Evolutionary conservation across 495 filamentous ascomycete species (phyloP).

Genomic region (Hapsidospora chrysogenum): DNA sequence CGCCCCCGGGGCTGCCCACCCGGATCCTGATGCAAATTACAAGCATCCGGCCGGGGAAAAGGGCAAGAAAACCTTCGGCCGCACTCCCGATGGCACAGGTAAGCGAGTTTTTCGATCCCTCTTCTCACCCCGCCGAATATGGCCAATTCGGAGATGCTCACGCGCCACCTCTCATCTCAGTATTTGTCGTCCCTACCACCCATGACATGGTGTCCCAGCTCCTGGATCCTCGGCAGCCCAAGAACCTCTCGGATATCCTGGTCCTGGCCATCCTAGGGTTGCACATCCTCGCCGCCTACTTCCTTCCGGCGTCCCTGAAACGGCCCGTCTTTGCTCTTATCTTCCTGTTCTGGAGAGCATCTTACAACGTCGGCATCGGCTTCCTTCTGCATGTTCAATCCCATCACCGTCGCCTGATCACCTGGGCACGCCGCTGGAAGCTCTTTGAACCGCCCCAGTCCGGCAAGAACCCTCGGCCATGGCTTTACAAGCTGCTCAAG

Average conservation of each 20-base stretch:
- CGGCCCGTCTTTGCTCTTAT: conserved; percentile 60
- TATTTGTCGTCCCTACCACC: conserved; percentile 89
- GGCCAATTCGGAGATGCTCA: background rate
- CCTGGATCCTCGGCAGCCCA: conserved; percentile 84
- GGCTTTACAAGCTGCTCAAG: conserved; percentile 68
- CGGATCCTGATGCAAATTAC: background rate
- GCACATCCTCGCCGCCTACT: conserved; percentile 55
- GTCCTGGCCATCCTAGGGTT: conserved; percentile 67
- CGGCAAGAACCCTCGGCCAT: conserved; percentile 65
- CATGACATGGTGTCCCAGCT: conserved; percentile 99
- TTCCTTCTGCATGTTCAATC: conserved; percentile 81
- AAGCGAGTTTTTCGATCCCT: conserved; percentile 21
- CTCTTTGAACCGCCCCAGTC: conserved; percentile 73
- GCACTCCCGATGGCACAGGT: conserved; percentile 83
- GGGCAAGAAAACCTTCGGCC: conserved; percentile 66
- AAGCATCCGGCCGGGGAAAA: conserved; percentile 14
- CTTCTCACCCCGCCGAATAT: no score
- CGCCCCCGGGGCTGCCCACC: no score
- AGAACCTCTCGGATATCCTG: conserved; percentile 72
- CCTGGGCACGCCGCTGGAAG: conserved; percentile 70
- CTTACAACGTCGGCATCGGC: conserved; percentile 89
- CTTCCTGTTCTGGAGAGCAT: conserved; percentile 83
- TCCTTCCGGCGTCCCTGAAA: conserved; percentile 47
- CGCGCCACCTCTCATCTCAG: conserved; percentile 26
- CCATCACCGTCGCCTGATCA: conserved; percentile 65